These are phyloP conservation scores for Globisporangium camurandrum DNA, from an alignment of 352 stramenopile species.

Conservation along the genomic window DNA sequence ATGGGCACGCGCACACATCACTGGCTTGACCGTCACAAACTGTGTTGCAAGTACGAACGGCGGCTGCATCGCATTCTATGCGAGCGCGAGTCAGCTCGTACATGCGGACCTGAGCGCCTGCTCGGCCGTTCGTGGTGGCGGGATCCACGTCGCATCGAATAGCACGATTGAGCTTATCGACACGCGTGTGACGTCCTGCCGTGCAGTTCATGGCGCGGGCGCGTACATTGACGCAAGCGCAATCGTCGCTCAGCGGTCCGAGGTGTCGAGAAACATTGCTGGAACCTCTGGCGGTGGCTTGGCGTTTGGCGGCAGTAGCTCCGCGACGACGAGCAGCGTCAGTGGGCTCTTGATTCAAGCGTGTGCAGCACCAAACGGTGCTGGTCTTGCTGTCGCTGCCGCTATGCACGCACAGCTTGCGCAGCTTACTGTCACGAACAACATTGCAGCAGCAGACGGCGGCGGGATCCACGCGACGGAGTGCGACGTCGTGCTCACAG, in stretches of 20 bases:
- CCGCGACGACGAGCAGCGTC: constrained; percentile 18
- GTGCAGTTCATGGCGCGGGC: constrained; percentile 17
- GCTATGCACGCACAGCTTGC: constrained; percentile 1
- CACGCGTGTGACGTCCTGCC: constrained; percentile 7
- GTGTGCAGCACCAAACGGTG: constrained; percentile 19
- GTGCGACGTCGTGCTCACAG: constrained; percentile 6
- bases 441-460: constrained; percentile 14
- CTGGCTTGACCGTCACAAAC: constrained; percentile 6
- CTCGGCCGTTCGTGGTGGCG: constrained; percentile 19
- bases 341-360: constrained; percentile 16
- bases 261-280: constrained; percentile 14
- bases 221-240: constrained; percentile 26
- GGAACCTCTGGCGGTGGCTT: constrained; percentile 18
- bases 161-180: constrained; percentile 16
- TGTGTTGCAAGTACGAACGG: constrained; percentile 16
- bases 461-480: constrained; percentile 16
- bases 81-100: constrained; percentile 6
- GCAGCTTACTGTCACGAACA: constrained; percentile 12
- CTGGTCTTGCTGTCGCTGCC: constrained; percentile 13
- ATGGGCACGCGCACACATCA: constrained; percentile 12
- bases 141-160: constrained; percentile 6
- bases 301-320: constrained; percentile 18
- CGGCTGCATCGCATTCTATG: constrained; percentile 21
- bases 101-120: constrained; percentile 6
- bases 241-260: constrained; percentile 5